A percentile compares a stretch with the other conserved stretches of the same genome.
Conservation (phyloP, 441 rosid genomes). For the Lepidium campestre region DNA sequence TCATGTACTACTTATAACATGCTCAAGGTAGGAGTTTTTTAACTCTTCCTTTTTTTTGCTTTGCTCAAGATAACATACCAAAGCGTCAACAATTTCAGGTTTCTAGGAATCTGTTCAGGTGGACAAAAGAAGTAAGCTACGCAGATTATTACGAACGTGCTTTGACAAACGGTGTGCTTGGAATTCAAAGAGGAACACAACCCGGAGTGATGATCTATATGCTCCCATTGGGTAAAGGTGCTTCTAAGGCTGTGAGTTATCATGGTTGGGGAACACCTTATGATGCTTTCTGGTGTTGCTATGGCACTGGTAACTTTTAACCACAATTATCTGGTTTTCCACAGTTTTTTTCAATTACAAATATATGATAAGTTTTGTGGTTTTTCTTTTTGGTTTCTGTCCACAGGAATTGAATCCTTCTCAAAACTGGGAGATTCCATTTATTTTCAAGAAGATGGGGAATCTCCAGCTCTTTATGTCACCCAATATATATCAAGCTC, state of each 20-base stretch:
- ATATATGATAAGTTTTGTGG: neutral
- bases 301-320: slow-evolving; percentile 68
- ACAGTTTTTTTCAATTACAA: neutral
- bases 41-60: neutral
- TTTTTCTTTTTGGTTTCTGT: neutral
- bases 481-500: slow-evolving; percentile 80
- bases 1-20: slow-evolving; percentile 93
- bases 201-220: slow-evolving; percentile 95
- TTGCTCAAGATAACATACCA: neutral
- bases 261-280: slow-evolving; percentile 85
- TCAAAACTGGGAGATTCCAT: slow-evolving; percentile 96
- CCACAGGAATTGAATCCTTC: slow-evolving; percentile 79
- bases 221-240: slow-evolving; percentile 79
- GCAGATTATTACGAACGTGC: slow-evolving; percentile 97
- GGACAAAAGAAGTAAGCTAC: slow-evolving; percentile 84
- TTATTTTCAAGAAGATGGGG: slow-evolving; percentile 78
- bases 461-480: slow-evolving; percentile 63
- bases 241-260: slow-evolving; percentile 61
- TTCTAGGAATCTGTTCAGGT: slow-evolving; percentile 79
- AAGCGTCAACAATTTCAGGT: slow-evolving; percentile 43
- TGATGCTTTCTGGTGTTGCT: slow-evolving; percentile 91
- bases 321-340: neutral
- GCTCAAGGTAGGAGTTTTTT: slow-evolving; percentile 60
- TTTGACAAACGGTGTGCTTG: slow-evolving; percentile 77
- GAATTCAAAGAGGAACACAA: slow-evolving; percentile 86